Evolutionary conservation across 257 asterid species (phyloP).

Genomic region (Ophiorrhiza pumila): DNA sequence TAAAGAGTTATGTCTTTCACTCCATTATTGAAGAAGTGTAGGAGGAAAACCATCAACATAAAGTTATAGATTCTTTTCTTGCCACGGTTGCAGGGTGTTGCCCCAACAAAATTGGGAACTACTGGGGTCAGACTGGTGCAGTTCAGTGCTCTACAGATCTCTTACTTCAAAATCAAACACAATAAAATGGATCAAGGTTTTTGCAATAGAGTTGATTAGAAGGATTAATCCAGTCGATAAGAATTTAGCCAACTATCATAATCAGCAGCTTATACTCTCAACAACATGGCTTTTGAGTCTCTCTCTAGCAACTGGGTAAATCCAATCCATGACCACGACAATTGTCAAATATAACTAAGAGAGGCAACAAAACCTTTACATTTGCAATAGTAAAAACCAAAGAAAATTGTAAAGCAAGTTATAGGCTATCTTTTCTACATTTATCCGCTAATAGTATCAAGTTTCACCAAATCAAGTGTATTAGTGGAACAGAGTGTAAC

Average conservation of each 20-base stretch:
- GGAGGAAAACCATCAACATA: background rate
- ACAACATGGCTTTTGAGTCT: background rate
- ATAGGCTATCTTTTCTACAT: background rate
- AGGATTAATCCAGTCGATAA: background rate
- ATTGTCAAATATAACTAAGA: background rate
- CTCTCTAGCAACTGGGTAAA: background rate
- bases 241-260: background rate
- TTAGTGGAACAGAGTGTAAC: constrained; percentile 30
- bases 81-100: no score
- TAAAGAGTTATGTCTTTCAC: background rate
- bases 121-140: no score
- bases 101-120: no score
- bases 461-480: background rate
- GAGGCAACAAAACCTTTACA: background rate
- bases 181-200: background rate
- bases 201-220: background rate
- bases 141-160: background rate
- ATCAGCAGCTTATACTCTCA: background rate
- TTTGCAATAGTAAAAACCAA: background rate
- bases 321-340: background rate
- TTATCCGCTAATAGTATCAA: background rate
- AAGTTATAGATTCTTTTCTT: background rate
- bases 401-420: background rate
- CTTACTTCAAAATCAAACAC: background rate
- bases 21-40: background rate